These are phyloP conservation scores for Phoma sp. DNA, from an alignment of 2,329 filamentous ascomycete species.

Conservation along the genomic window DNA sequence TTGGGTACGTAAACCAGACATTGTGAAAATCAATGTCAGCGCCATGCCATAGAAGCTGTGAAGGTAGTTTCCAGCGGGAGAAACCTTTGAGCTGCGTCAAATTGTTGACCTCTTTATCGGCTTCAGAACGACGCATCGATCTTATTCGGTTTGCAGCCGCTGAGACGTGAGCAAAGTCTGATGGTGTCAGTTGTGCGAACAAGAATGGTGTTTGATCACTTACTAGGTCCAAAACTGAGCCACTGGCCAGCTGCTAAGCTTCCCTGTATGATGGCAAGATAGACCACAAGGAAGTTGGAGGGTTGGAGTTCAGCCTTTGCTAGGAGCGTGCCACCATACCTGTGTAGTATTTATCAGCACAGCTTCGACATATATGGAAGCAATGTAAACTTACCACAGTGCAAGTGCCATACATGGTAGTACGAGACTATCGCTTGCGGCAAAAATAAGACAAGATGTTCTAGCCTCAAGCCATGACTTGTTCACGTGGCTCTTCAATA, in stretches of 20 bases:
- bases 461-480: conserved; percentile 73
- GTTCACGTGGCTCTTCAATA: conserved; percentile 72
- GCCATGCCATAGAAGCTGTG: conserved; percentile 16
- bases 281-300: conserved; percentile 32
- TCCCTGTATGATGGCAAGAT: conserved; percentile 36
- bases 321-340: conserved; percentile 36
- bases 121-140: conserved; percentile 12
- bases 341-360: not conserved
- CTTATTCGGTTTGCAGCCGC: conserved; percentile 31
- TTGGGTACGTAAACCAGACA: conserved; percentile 91
- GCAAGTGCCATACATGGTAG: conserved; percentile 53
- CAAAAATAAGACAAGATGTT: conserved; percentile 26
- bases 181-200: not conserved
- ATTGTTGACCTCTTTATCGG: not conserved
- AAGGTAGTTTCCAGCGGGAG: conserved; percentile 15
- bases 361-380: too few species aligned
- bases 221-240: conserved; percentile 38
- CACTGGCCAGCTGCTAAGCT: conserved; percentile 35
- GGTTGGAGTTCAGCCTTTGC: conserved; percentile 23
- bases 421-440: conserved; percentile 65
- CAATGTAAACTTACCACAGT: conserved; percentile 31
- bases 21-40: conserved; percentile 73
- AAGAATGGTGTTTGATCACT: not conserved
- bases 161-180: conserved; percentile 36
- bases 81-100: not conserved